phyloP scores from a whole-genome alignment of 176 grass and related monocot genomes.

The Alloteropsis semialata region DNA sequence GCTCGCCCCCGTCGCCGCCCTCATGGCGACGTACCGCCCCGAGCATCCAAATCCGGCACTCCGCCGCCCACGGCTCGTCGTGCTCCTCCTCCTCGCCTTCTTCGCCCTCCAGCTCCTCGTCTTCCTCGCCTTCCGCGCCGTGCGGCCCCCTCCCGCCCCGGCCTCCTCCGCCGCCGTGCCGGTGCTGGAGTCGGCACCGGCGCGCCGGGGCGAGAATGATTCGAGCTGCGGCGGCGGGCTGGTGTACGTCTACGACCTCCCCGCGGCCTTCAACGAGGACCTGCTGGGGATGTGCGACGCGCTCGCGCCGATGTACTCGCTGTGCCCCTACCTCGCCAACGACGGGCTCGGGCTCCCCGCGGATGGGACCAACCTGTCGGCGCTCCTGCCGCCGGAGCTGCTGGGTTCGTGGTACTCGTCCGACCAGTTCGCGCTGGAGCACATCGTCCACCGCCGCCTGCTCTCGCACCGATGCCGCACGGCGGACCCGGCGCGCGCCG shows the following conservation, averaged over 20 bases:
- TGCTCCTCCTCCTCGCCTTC: slow-evolving; percentile 44
- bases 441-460: slow-evolving; percentile 75
- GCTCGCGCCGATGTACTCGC: slow-evolving; percentile 52
- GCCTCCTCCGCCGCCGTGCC: not conserved
- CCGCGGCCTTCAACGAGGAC: slow-evolving; percentile 60
- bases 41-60: not conserved
- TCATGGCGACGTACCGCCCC: slow-evolving; percentile 34
- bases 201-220: not conserved
- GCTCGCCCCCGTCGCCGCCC: not conserved
- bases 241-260: slow-evolving; percentile 83
- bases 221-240: slow-evolving; percentile 45
- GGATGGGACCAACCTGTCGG: slow-evolving; percentile 37
- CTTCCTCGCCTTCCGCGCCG: slow-evolving; percentile 39
- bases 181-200: not conserved
- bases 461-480: slow-evolving; percentile 76
- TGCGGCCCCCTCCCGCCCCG: not conserved
- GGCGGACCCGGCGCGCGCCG: slow-evolving; percentile 41
- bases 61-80: slow-evolving; percentile 36
- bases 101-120: slow-evolving; percentile 65
- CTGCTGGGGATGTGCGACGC: slow-evolving; percentile 50
- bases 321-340: slow-evolving; percentile 64
- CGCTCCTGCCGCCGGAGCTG: slow-evolving; percentile 41
- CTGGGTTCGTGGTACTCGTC: slow-evolving; percentile 72
- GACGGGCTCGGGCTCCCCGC: slow-evolving; percentile 57
- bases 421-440: slow-evolving; percentile 80